Conservation (phyloP, 140 eudicot species). For the Artemisia princeps region DNA sequence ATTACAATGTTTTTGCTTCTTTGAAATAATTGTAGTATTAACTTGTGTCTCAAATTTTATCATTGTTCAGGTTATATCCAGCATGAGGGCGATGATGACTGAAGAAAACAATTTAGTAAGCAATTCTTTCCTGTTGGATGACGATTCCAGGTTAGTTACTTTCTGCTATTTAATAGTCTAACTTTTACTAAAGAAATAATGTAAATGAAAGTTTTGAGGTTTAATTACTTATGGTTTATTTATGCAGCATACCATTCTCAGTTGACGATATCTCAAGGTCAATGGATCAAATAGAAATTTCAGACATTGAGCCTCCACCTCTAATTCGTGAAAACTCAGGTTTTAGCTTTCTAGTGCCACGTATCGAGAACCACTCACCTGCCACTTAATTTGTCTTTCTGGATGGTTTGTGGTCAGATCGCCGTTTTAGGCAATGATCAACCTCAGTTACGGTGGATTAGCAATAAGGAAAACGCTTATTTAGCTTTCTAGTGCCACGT, state of each 20-base stretch:
- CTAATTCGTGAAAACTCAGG: slow-evolving; percentile 66
- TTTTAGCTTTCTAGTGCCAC: slow-evolving; percentile 77
- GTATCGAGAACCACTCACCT: slow-evolving; percentile 33
- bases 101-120: slow-evolving; percentile 84
- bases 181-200: not conserved
- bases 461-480: not conserved
- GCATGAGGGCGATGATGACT: slow-evolving; percentile 78
- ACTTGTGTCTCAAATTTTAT: slow-evolving; percentile 1
- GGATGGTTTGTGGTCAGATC: slow-evolving; percentile 12
- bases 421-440: slow-evolving; percentile 14
- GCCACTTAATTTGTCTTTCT: slow-evolving; percentile 9
- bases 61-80: slow-evolving; percentile 61
- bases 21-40: slow-evolving; percentile 6
- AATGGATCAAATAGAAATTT: slow-evolving; percentile 69
- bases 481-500: no score
- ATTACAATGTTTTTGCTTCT: not conserved
- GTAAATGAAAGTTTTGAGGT: not conserved
- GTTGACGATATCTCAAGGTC: slow-evolving; percentile 88
- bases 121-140: slow-evolving; percentile 89
- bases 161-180: not conserved
- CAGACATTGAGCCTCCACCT: slow-evolving; percentile 75
- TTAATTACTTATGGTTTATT: slow-evolving; percentile 3
- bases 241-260: slow-evolving; percentile 84
- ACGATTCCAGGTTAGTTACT: slow-evolving; percentile 76
- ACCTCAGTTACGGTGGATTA: slow-evolving; percentile 4